Evolutionary conservation across 768 basidiomycete genomes (phyloP), one percentile per base, ranked within the genome.

Genomic region (Hericium coralloides): DNA sequence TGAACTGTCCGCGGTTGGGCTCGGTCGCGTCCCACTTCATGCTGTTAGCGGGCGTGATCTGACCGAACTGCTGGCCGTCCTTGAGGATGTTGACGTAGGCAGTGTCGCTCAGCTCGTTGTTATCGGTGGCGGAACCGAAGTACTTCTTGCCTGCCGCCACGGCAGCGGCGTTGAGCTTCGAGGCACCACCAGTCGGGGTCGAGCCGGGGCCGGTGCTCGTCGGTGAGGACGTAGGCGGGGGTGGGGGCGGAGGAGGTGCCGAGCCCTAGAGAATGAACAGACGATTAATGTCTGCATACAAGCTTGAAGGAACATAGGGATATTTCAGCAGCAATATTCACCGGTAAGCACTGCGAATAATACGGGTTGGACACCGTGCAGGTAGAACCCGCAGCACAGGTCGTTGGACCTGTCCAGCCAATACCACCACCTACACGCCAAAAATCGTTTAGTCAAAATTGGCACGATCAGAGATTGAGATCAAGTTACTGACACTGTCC

Each of bases 1-100:
- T 78, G 65, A 79, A 83, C 1, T 63, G 65, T 18, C 77, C 77
- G 18, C 70, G 77, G 3, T 66, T 64, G 3, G 79, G 79, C 58
- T 83, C 80, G 15, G 79, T 81, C 1, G 77, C 76, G 58, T 79
- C 79, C 75, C 75, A 76, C 69, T 76, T 76, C 74, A 75, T 74
- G 59, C 72, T 74, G 66, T 77, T 76, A 5, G 65, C 72, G 0
- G 76, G 73, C 0, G 76, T 77, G 55, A 77, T 68, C 59, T 77
- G 75, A 12, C 76, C 76, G 59, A 77, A 77, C 55, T 70, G 63
- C 25, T 63, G 64, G 58, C 54, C 66, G 61, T 75, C 68, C 51
- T 65, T 65, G 15, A 78, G 69, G 51, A 70, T 72, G 2, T 70
- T 66, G 18, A 67, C 65, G 60, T 77, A 78, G 4, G 72, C 57